Percentiles rank a stretch among this genome's conserved stretches.
Conservation (phyloP, 2,329 filamentous ascomycete genomes). For the Fusarium beomiforme region DNA sequence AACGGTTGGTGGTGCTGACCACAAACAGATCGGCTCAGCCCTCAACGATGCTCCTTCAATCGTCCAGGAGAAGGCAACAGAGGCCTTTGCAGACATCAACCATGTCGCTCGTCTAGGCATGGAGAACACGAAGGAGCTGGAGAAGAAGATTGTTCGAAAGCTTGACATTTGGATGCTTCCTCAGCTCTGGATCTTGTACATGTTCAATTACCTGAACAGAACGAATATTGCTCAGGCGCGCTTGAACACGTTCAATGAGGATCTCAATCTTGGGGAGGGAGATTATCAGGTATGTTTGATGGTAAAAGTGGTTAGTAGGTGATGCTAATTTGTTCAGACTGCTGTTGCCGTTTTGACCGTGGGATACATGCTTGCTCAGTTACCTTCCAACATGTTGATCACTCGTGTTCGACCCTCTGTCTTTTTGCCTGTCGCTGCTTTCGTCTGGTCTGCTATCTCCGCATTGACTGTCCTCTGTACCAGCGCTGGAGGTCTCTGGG, state of each 20-base stretch:
- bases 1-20: not conserved
- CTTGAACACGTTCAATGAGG: slow-evolving; percentile 28
- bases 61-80: slow-evolving; percentile 17
- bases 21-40: not conserved
- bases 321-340: not conserved
- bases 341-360: slow-evolving; percentile 31
- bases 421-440: slow-evolving; percentile 18
- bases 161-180: slow-evolving; percentile 32
- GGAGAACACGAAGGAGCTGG: slow-evolving; percentile 5
- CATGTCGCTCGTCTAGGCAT: slow-evolving; percentile 28
- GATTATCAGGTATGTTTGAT: slow-evolving; percentile 21
- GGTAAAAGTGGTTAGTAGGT: rapidly evolving
- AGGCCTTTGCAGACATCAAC: slow-evolving; percentile 11
- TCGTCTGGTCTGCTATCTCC: slow-evolving; percentile 26
- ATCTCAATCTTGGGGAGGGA: slow-evolving; percentile 31
- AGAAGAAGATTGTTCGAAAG: slow-evolving; percentile 33
- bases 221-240: slow-evolving; percentile 34
- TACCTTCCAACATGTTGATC: slow-evolving; percentile 33
- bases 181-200: slow-evolving; percentile 36
- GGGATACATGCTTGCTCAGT: slow-evolving; percentile 31
- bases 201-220: slow-evolving; percentile 37
- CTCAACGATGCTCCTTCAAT: slow-evolving; percentile 5
- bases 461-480: slow-evolving; percentile 25
- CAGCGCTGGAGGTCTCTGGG: slow-evolving; percentile 23
- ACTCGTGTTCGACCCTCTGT: slow-evolving; percentile 24